phyloP scores from a whole-genome alignment of 768 basidiomycete species.

The Calvatia gigantea region DNA sequence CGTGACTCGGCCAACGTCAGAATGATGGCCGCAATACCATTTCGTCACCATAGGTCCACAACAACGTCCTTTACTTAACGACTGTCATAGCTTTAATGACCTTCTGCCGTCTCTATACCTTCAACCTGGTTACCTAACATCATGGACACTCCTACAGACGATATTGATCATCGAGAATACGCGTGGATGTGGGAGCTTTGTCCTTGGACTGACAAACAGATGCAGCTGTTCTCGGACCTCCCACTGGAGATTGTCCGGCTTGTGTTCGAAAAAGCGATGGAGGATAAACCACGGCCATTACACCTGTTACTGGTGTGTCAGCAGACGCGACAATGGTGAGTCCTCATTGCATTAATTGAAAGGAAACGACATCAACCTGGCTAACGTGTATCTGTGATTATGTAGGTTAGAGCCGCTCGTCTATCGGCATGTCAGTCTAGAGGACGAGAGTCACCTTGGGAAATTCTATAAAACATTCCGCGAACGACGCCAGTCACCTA shows the following conservation, averaged over 20 bases:
- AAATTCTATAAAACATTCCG: constrained; percentile 8
- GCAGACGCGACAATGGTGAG: not conserved
- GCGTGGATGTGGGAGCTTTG: not conserved
- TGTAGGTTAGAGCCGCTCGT: constrained; percentile 10
- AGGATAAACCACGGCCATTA: not conserved
- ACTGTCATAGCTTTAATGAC: not conserved
- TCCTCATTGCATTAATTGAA: not conserved
- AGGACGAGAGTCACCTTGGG: not conserved
- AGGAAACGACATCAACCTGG: too few relatives aligned
- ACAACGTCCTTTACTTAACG: too few relatives aligned
- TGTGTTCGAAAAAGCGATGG: constrained; percentile 9
- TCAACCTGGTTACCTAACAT: not conserved
- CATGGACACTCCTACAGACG: not conserved
- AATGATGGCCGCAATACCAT: not conserved
- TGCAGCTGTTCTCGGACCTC: not conserved
- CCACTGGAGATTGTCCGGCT: constrained; percentile 6
- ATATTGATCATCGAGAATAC: not conserved
- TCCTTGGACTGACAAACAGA: not conserved
- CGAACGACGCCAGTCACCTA: not conserved
- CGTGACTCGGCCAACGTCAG: not conserved
- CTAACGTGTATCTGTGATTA: too few relatives aligned
- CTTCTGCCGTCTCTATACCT: not conserved
- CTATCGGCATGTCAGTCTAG: constrained; percentile 1
- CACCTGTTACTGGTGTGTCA: constrained; percentile 5
- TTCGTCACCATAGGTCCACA: not conserved